Evolutionary conservation across 495 filamentous ascomycete species (phyloP), one percentile per base, ranked within the genome.

Genomic region (Penicillium paradoxum): DNA sequence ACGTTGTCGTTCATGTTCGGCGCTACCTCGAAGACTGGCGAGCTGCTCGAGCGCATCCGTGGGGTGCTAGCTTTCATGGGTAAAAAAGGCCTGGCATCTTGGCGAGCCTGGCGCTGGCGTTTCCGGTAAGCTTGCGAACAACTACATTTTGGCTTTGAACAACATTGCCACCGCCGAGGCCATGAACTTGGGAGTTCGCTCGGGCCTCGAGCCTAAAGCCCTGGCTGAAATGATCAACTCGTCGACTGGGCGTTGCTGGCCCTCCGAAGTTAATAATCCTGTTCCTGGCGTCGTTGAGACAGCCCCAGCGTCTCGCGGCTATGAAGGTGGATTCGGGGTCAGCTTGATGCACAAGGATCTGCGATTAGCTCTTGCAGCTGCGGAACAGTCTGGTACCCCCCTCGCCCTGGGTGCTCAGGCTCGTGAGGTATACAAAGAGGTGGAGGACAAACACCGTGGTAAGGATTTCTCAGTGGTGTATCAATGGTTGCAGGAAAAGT

Each of bases 81-180:
- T 14, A 84, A 84, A 58, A 85, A 84, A 17, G n/a, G 82, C 89
- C 7, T 72, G 91, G 57, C 91, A 95, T 62, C 84, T 91, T 54
- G 91, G 91, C 0, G 75, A 76, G 0, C 90, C 91, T 40, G 89
- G 89, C 2, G 76, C 86, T 15, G 91, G 91, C 2, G 76, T 97
- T 0, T 84, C 86, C 2, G 90, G 83, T 10, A 97, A 97, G 67
- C 77, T 97, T 7, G 88, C 91, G 24, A 97, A 97, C 68, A 97
- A 97, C 63, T 96, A 96, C 64, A 82, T 96, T 34, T 76, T 97
- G 10, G 89, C 90, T 2, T 84, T 97, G 51, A 91, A 89, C 67
- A 97, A 96, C 62, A 91, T 97, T 57, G 91, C 89, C 2, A 91
- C 89, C 0, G 86, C 88, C 1, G 91, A 97, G 69, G 91, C 89